Conservation (phyloP, 495 filamentous ascomycete species). For the Penicillium soppii region DNA sequence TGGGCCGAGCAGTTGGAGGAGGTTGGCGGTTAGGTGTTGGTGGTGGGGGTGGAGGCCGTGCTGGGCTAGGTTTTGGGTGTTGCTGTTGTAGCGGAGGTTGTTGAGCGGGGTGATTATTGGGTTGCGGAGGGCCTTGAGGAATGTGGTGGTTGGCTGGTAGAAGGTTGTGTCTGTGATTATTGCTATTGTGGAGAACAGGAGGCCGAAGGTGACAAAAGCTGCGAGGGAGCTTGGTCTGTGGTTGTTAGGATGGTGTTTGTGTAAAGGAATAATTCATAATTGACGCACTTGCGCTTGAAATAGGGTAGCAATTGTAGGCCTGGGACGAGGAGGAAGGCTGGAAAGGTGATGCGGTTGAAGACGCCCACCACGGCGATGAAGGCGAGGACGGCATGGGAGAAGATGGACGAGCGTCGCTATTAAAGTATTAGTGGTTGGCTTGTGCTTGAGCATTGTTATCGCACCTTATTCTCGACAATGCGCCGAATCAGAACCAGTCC, state of each 20-base stretch:
- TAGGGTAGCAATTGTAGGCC: constrained; percentile 78
- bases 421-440: constrained; percentile 10
- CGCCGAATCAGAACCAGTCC: constrained; percentile 84
- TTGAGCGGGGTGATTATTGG: constrained; percentile 88
- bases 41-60: constrained; percentile 93
- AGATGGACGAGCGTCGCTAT: constrained; percentile 69
- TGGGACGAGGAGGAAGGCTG: constrained; percentile 83
- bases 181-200: constrained; percentile 66
- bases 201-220: constrained; percentile 56
- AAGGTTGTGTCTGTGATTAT: constrained; percentile 81
- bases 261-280: neutral
- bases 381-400: constrained; percentile 73
- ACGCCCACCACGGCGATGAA: constrained; percentile 79
- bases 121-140: constrained; percentile 49
- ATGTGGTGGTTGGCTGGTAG: constrained; percentile 60
- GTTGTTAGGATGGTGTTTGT: constrained; percentile 12
- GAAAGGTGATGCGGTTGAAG: constrained; percentile 97
- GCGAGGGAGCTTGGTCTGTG: constrained; percentile 67
- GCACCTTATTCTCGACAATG: constrained; percentile 74
- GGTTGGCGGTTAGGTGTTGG: constrained; percentile 82
- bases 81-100: constrained; percentile 84
- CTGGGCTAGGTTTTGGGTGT: constrained; percentile 72
- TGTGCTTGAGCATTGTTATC: constrained; percentile 3
- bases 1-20: constrained; percentile 89
- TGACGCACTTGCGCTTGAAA: constrained; percentile 72